Evolutionary conservation across 306 rosid genomes (phyloP).

Genomic region (Gastrolobium villosum): DNA sequence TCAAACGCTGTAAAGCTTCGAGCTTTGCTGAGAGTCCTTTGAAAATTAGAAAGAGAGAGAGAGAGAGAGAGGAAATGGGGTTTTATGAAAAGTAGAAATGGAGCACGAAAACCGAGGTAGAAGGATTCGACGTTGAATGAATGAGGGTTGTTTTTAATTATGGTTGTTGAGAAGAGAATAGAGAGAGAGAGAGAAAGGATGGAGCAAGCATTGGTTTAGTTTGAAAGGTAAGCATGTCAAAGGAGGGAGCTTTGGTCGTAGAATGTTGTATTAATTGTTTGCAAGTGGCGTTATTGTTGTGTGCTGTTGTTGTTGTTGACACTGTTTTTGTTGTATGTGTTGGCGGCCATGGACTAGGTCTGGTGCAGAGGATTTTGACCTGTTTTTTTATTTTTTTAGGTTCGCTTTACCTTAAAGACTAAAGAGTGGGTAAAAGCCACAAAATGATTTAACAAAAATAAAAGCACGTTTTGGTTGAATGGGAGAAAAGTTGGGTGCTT

Average conservation of each 20-base stretch:
- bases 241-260: slow-evolving; percentile 42
- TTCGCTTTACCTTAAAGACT: slow-evolving; percentile 43
- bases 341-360: slow-evolving; percentile 68
- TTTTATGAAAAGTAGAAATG: slow-evolving; percentile 65
- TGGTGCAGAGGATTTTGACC: slow-evolving; percentile 57
- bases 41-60: slow-evolving; percentile 10
- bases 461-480: slow-evolving; percentile 62
- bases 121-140: slow-evolving; percentile 25
- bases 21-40: slow-evolving; percentile 52
- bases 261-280: not conserved
- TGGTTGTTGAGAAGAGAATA: slow-evolving; percentile 31
- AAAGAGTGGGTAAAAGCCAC: slow-evolving; percentile 52
- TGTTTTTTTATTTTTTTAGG: slow-evolving; percentile 20
- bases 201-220: not conserved
- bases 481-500: slow-evolving; percentile 53
- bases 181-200: not conserved
- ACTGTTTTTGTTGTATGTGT: slow-evolving; percentile 19
- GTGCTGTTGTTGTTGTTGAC: slow-evolving; percentile 35
- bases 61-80: slow-evolving; percentile 54
- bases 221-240: slow-evolving; percentile 45
- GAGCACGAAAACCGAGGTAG: slow-evolving; percentile 73
- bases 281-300: slow-evolving; percentile 27
- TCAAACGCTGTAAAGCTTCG: slow-evolving; percentile 57
- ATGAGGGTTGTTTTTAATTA: not conserved
- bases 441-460: slow-evolving; percentile 39